These are phyloP conservation scores for Tetraselmis striata DNA, from an alignment of 139 green algal species.

Conservation along the genomic window DNA sequence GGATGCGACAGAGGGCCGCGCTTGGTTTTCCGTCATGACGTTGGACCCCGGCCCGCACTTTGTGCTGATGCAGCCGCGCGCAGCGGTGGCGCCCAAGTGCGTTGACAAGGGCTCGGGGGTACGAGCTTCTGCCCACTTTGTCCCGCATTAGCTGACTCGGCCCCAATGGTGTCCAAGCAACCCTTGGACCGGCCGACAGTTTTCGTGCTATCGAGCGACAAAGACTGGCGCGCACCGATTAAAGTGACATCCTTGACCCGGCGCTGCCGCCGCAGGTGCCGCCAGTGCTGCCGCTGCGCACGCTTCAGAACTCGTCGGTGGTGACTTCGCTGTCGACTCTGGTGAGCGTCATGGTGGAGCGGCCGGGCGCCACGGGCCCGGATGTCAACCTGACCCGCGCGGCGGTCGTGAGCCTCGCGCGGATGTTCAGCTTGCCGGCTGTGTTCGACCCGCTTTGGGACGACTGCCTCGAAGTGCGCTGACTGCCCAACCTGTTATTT, in stretches of 20 bases:
- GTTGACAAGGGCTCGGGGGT: background rate
- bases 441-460: background rate
- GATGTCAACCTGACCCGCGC: background rate
- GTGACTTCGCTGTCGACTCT: background rate
- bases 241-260: too few relatives aligned
- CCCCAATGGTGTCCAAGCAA: too few relatives aligned
- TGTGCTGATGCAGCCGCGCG: background rate
- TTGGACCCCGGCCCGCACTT: background rate
- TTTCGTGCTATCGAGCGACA: too few relatives aligned
- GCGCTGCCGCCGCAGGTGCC: background rate
- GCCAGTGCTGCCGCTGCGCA: background rate
- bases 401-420: background rate
- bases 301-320: background rate
- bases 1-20: background rate
- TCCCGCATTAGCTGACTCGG: too few relatives aligned
- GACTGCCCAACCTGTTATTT: too few relatives aligned
- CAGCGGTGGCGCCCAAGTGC: background rate
- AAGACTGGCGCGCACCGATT: too few relatives aligned
- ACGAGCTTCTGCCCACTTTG: too few relatives aligned
- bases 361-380: too few relatives aligned
- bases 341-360: background rate
- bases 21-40: background rate
- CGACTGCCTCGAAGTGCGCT: background rate
- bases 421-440: background rate
- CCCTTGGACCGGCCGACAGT: too few relatives aligned